phyloP scores from a whole-genome alignment of 2,329 filamentous ascomycete genomes.

The Nothophaeocryptopus gaeumannii region DNA sequence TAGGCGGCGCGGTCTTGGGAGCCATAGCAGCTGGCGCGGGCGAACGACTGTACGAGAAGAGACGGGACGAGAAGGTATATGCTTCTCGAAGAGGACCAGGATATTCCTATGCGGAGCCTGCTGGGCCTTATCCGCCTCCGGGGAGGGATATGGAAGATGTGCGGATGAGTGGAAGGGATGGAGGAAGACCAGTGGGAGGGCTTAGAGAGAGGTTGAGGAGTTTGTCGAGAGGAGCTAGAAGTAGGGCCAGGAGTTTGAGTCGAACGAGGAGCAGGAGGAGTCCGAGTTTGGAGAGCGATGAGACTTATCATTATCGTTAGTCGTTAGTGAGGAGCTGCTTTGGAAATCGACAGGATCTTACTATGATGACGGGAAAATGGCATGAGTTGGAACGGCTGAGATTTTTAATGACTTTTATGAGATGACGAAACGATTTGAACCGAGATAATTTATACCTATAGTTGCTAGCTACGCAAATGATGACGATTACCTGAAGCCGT shows the following conservation, averaged over 20 bases:
- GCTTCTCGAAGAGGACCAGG: slow-evolving; percentile 6
- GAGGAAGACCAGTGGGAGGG: slow-evolving; percentile 1
- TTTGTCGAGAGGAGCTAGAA: slow-evolving; percentile 9
- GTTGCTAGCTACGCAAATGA: too few species aligned
- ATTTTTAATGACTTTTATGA: too few species aligned
- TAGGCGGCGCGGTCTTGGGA: slow-evolving; percentile 29
- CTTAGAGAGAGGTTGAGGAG: slow-evolving; percentile 13
- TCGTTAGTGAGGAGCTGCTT: not conserved
- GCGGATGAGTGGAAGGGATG: slow-evolving; percentile 12
- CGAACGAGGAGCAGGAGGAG: slow-evolving; percentile 8
- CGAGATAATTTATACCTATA: too few species aligned
- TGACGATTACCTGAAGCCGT: too few species aligned
- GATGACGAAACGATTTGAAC: too few species aligned
- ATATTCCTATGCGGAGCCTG: slow-evolving; percentile 6
- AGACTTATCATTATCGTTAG: slow-evolving; percentile 11
- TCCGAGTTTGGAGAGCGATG: slow-evolving; percentile 13
- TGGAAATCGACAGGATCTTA: not conserved
- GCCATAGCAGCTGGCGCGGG: slow-evolving; percentile 26
- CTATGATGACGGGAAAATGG: not conserved
- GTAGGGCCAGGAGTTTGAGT: slow-evolving; percentile 9
- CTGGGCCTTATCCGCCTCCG: slow-evolving; percentile 15
- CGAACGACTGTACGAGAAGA: slow-evolving; percentile 27
- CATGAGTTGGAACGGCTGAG: too few species aligned
- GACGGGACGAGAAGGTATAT: slow-evolving; percentile 23
- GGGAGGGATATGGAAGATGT: slow-evolving; percentile 19